Evolutionary conservation across 495 filamentous ascomycete species (phyloP), one percentile per base, ranked within the genome.

Genomic region (Pseudoneurospora amorphoporcata): DNA sequence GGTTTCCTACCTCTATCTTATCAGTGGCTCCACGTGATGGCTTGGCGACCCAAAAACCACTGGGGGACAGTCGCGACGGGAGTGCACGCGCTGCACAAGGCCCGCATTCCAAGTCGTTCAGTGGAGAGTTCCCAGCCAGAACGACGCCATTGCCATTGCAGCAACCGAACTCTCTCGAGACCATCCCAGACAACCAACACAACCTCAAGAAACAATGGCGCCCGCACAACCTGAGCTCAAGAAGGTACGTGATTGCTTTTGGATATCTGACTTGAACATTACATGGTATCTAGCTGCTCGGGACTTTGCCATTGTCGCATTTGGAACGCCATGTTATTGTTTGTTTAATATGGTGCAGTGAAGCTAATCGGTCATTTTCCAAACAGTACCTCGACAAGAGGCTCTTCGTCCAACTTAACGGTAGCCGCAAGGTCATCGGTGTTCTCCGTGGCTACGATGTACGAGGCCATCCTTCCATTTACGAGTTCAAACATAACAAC

Each of bases 191-290:
- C 73, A 41, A 70, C 40, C 71, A 72, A 68, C 47, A 69, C 40
- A 70, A 38, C 41, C 32, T 58, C 70, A 70, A 72, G 72, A 80
- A 83, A 92, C 87, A 74, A 99, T 99, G 96, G 94, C 96, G 84
- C 95, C 95, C 92, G 94, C 95, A 81, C 95, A 98, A 84, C 96
- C 95, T 74, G 96, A 99, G 83, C 90, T 99, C 73, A 98, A 99
- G 84, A 98, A 98, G 89, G 95, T 95, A 81, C 65, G 84, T 72
- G 68, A 17, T 16, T 16, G 39, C 10, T 58, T 4, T 9, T 53
- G 65, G 37, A 38, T 71, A 29, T 69, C 4, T 58, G 2, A 4
- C 0, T 65, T 72, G n/a, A 12, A 23, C 47, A 58, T 58, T 3
- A 0, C 3, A 6, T 58, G 47, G n/a, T 1, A 2, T 0, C 10